Base-by-base conservation (phyloP, 139 green algal species). In the Micractinium conductrix region DNA sequence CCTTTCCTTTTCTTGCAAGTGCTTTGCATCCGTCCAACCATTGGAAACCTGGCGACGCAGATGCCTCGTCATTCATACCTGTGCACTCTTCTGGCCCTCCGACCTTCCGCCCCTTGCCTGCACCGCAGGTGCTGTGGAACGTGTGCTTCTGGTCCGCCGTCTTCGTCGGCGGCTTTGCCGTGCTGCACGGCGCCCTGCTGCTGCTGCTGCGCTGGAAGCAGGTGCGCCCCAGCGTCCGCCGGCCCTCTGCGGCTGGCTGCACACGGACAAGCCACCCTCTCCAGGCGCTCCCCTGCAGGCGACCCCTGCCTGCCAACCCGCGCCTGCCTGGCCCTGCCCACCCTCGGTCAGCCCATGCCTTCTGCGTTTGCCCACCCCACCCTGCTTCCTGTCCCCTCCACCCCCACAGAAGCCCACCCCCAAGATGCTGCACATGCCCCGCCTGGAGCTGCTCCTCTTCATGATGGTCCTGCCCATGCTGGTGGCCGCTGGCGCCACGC, bases 391-490 rank as follows among this genome's bases (percentile, higher is more conserved):
- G 5, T 50, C 35, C 45, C 71, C 26, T 6, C 10, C 21, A 28
- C 44, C 24, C 21, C 24, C 69, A 14, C 76, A 84, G 58, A 74
- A 74, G 44, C 14, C 43, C 16, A 65, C 45, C 10, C 84, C 84
- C 65, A 88, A 88, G 68, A 89, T 89, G 85, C 68, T 89, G 74
- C 82, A 89, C 65, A 35, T 89, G 28, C 69, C 85, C 6, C 69
- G 85, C 40, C 53, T 89, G 30, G 83, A 89, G 81, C 68, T 89
- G 55, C 69, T 89, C 48, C 60, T 82, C 38, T 88, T 88, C 70
- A 88, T 85, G 76, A 88, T 88, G 62, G 81, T 78, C 38, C 62
- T 88, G 35, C 84, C 84, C 75, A 88, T 88, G 84, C 50, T 88
- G 35, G 58, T 74, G 55, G 84, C 84, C 12, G 84, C 84, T 1